phyloP scores from a whole-genome alignment of 768 basidiomycete species.

The Suillus weaverae region DNA sequence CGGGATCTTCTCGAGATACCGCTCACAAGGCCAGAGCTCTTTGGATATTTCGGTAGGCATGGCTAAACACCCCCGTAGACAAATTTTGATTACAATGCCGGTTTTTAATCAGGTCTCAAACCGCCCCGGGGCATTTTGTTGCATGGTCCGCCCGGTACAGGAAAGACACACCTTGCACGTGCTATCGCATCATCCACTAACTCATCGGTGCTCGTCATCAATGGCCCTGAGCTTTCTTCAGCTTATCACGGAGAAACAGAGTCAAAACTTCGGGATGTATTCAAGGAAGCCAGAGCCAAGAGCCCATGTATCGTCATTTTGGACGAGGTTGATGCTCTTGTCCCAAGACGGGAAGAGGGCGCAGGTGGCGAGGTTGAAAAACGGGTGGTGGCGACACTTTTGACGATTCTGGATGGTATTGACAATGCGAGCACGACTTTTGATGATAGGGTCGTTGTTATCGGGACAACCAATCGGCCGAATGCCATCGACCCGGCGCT shows the following conservation, averaged over 20 bases:
- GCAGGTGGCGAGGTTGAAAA: conserved; percentile 95
- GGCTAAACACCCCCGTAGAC: conserved; percentile 11
- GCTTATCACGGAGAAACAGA: conserved; percentile 99
- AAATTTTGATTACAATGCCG: conserved; percentile 7
- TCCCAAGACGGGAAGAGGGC: conserved; percentile 85
- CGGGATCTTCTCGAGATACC: conserved; percentile 85
- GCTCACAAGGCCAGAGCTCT: conserved; percentile 78
- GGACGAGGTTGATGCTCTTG: conserved; percentile 95
- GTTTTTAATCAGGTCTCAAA: conserved; percentile 61
- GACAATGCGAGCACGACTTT: conserved; percentile 46
- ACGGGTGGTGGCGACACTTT: conserved; percentile 89
- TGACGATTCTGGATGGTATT: conserved; percentile 95
- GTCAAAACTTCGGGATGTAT: conserved; percentile 84
- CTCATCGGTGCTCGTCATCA: conserved; percentile 88
- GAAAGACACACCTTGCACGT: conserved; percentile 95
- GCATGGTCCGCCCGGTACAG: conserved; percentile 95
- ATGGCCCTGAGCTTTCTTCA: conserved; percentile 92
- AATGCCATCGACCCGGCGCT: conserved; percentile 96
- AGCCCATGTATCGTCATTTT: conserved; percentile 93
- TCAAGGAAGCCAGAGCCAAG: conserved; percentile 75
- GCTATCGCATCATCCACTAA: conserved; percentile 88
- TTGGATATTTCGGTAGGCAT: conserved; percentile 65
- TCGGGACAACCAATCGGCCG: conserved; percentile 94
- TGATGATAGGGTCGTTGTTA: conserved; percentile 77
- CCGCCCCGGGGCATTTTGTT: conserved; percentile 95